Base-by-base conservation (phyloP, 495 filamentous ascomycete species). In the Penicillium diatomitis region DNA sequence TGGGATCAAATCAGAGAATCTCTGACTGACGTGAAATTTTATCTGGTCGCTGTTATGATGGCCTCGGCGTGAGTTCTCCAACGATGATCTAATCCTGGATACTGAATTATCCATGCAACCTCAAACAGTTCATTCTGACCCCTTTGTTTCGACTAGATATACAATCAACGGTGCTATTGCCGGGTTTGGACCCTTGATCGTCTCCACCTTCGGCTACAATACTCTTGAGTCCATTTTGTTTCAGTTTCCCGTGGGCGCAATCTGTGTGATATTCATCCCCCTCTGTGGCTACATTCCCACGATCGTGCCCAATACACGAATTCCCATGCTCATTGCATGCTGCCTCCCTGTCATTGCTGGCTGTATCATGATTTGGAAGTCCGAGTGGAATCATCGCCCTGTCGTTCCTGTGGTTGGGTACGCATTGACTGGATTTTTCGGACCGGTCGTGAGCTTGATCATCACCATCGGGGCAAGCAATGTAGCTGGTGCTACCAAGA, bases 401-500 rank as follows among this genome's bases (percentile, higher is more conserved):
- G 74, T 74, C 0, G 72, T 78, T 0, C 84, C 84, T 0, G 78
- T 89, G 0, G 77, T 74, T 1, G 85, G 84, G 3, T 87, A 87
- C 62, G 76, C 82, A 0, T 67, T 88, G 12, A 82, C 83, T 32
- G 84, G 85, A 0, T 84, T 83, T 57, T 86, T 86, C 42, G 86
- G 82, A 0, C 79, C 75, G 0, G 79, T 83, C 0, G 81, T 84
- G 0, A 79, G 74, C 30, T 64, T 87, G 31, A 79, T 80, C 39
- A 83, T 88, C 47, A 80, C 76, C 0, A 54, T 86, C 2, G 84
- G 83, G 0, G 85, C 84, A 61, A 76, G 77, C 11, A 88, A 89
- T 53, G 79, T 89, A 0, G 86, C 85, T 1, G 86, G 86, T 0
- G 78, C 83, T 11, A 89, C 85, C 5, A 91, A 91, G 64, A 88